These are phyloP conservation scores for Ceratocystis variospora DNA, from an alignment of 2,329 filamentous ascomycete genomes.

Conservation along the genomic window DNA sequence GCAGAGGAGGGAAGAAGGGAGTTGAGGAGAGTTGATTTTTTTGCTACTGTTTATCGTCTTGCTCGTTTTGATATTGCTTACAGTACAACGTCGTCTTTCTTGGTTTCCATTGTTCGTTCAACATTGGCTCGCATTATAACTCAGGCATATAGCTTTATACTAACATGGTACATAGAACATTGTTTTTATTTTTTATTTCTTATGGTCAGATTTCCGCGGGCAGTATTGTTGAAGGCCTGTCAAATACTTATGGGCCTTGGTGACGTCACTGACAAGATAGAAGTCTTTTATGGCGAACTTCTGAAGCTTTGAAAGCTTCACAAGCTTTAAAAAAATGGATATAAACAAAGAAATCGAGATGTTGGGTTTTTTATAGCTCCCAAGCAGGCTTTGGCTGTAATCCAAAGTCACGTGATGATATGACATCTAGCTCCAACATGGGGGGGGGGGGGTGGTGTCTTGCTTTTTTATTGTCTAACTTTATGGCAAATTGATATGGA, in stretches of 20 bases:
- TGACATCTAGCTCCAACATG: too few relatives aligned
- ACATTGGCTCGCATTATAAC: slow-evolving; percentile 5
- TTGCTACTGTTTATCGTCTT: neutral
- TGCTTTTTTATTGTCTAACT: too few relatives aligned
- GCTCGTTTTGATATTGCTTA: neutral
- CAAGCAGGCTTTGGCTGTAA: too few relatives aligned
- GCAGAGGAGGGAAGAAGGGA: slow-evolving; percentile 7
- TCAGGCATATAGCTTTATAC: slow-evolving; percentile 5
- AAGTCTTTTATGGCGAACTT: neutral
- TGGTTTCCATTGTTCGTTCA: neutral
- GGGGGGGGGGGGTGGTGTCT: too few relatives aligned
- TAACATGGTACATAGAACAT: slow-evolving; percentile 6
- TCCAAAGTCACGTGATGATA: too few relatives aligned
- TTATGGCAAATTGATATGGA: too few relatives aligned
- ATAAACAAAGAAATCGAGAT: neutral
- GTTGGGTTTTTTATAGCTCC: too few relatives aligned
- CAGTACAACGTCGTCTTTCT: neutral
- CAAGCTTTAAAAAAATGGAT: neutral
- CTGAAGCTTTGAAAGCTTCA: neutral
- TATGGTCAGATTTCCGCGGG: neutral
- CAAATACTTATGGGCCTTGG: neutral
- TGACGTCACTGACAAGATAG: neutral
- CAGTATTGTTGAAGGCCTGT: neutral
- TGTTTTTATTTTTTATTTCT: neutral
- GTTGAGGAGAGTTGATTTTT: neutral